Evolutionary conservation across 345 rosid genomes (phyloP).

Genomic region (Dipteronia dyeriana): DNA sequence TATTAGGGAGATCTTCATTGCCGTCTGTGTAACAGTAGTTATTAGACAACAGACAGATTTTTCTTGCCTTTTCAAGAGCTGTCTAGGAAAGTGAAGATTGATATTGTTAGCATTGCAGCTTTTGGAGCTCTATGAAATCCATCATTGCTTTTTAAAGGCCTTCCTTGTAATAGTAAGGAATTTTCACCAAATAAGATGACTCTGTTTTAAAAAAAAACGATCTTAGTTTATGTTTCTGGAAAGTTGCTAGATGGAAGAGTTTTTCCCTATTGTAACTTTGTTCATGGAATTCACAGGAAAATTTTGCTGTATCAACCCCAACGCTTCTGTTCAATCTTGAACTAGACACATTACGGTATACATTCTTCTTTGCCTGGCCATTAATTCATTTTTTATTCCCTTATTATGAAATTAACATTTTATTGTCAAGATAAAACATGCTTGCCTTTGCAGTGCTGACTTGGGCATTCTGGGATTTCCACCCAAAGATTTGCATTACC

Average conservation of each 20-base stretch:
- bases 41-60: not conserved
- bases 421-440: slow-evolving; percentile 20
- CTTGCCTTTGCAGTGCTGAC: slow-evolving; percentile 74
- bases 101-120: not conserved
- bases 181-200: not conserved
- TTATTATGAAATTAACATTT: slow-evolving; percentile 16
- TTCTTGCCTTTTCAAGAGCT: not conserved
- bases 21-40: not conserved
- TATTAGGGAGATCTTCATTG: not conserved
- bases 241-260: not conserved
- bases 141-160: not conserved
- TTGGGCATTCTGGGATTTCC: slow-evolving; percentile 92
- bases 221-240: not conserved
- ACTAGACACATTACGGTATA: slow-evolving; percentile 89
- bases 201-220: no score
- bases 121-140: not conserved
- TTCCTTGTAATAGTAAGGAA: not conserved
- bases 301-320: slow-evolving; percentile 77
- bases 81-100: not conserved
- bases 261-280: slow-evolving; percentile 2
- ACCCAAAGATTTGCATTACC: slow-evolving; percentile 86
- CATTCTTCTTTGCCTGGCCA: slow-evolving; percentile 17
- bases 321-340: slow-evolving; percentile 89
- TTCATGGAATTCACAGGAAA: slow-evolving; percentile 59
- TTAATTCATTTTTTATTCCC: slow-evolving; percentile 11